Evolutionary conservation across 1,139 yeast species (phyloP), one percentile per base, ranked within the genome.

Genomic region (Geotrichum phurueaensis): DNA sequence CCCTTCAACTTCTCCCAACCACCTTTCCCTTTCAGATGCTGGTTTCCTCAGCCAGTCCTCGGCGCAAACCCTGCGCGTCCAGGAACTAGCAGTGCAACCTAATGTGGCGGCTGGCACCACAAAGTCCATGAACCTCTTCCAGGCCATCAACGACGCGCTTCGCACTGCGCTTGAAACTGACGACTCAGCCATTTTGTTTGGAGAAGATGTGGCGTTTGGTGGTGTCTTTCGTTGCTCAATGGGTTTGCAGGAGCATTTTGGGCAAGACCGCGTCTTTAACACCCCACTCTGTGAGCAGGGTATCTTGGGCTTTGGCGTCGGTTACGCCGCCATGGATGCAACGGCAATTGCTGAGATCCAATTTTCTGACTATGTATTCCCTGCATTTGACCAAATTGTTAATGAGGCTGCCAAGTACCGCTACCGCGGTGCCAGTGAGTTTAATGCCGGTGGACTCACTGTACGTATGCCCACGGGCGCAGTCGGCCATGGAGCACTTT

Each of bases 191-290:
- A 68, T 73, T 22, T 58, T 73, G 53, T 66, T 73, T 47, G 76
- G 76, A 20, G 76, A 73, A 61, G 76, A 73, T 60, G 75, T 73
- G 9, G 76, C 75, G 15, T 73, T 73, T 65, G 76, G 76, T 25
- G 76, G 76, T 9, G 76, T 73, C n/a, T 73, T 73, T 61, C 66
- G 76, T 12, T 73, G 76, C 68, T 69, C 76, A n/a, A 70, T 70
- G 70, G 76, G 74, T 3, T 69, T 73, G 12, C 76, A 73, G 56
- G 74, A 71, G 53, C 70, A 67, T 63, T 73, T 73, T 66, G 76
- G 76, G 15, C 60, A 67, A n/a, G 74, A 69, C 23, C 61, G 76
- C 22, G 76, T 73, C 18, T 73, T 73, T 66, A 73, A 73, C 64
- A 72, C 76, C 12, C 76, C 76, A 6, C 66, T 73, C 39, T 67